These are phyloP conservation scores for Combretum micranthum DNA, from an alignment of 345 rosid genomes.

Conservation along the genomic window DNA sequence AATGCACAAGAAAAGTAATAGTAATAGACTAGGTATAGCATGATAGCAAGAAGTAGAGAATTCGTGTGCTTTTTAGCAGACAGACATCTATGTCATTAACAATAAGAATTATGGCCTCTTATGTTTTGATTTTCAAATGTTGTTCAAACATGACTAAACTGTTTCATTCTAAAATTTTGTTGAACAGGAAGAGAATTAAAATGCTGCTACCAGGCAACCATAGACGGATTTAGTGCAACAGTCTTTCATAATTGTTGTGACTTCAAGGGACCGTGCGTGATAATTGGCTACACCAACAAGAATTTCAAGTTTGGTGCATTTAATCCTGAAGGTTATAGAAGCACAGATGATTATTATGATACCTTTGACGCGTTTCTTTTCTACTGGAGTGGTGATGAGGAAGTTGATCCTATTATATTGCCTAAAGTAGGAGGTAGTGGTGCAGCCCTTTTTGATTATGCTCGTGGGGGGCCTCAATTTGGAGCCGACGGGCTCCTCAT, in stretches of 20 bases:
- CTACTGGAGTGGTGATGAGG: slow-evolving; percentile 47
- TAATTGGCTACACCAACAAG: slow-evolving; percentile 61
- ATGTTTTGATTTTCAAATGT: not conserved
- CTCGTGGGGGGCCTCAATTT: slow-evolving; percentile 58
- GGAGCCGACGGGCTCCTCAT: slow-evolving; percentile 81
- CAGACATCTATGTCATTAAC: not conserved
- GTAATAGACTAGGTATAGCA: too few relatives aligned
- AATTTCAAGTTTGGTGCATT: slow-evolving; percentile 78
- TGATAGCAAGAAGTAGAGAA: too few relatives aligned
- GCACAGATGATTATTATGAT: slow-evolving; percentile 85
- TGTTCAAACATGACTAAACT: not conserved
- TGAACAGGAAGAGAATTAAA: slow-evolving; percentile 55
- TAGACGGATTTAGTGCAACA: slow-evolving; percentile 77
- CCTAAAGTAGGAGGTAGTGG: slow-evolving; percentile 85
- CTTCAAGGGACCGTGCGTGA: slow-evolving; percentile 91
- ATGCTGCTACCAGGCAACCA: slow-evolving; percentile 72
- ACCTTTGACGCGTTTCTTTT: slow-evolving; percentile 75
- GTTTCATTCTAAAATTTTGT: not conserved
- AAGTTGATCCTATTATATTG: slow-evolving; percentile 33
- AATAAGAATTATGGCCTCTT: not conserved
- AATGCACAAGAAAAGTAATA: too few relatives aligned
- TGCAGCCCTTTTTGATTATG: slow-evolving; percentile 81
- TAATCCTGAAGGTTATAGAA: slow-evolving; percentile 78
- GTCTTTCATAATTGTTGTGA: slow-evolving; percentile 68
- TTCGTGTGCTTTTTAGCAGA: too few relatives aligned